Conservation (phyloP, 495 filamentous ascomycete species). For the Eremomyces bilateralis region DNA sequence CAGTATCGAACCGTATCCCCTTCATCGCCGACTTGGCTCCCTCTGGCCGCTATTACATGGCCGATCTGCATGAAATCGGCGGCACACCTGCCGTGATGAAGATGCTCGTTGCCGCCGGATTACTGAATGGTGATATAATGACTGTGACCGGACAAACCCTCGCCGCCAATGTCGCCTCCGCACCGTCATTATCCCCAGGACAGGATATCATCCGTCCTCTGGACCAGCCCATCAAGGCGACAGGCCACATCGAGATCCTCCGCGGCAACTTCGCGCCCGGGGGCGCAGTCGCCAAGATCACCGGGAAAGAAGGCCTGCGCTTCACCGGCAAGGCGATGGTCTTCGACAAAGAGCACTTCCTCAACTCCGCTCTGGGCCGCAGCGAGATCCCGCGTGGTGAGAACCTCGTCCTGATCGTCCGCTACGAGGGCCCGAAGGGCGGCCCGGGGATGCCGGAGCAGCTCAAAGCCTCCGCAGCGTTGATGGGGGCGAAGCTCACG, state of each 20-base stretch:
- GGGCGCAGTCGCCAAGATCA: slow-evolving; percentile 94
- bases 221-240: slow-evolving; percentile 63
- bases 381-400: slow-evolving; percentile 53
- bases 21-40: slow-evolving; percentile 89
- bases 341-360: slow-evolving; percentile 73
- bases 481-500: slow-evolving; percentile 77
- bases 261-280: slow-evolving; percentile 78
- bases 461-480: slow-evolving; percentile 64
- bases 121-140: slow-evolving; percentile 64
- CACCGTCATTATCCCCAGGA: slow-evolving; percentile 55
- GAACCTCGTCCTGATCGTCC: slow-evolving; percentile 80
- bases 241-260: slow-evolving; percentile 78
- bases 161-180: slow-evolving; percentile 65
- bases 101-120: slow-evolving; percentile 57
- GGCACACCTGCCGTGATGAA: slow-evolving; percentile 86
- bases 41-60: slow-evolving; percentile 74
- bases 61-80: slow-evolving; percentile 84
- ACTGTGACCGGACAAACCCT: slow-evolving; percentile 90
- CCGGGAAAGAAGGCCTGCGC: slow-evolving; percentile 70
- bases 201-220: slow-evolving; percentile 75
- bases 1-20: slow-evolving; percentile 72
- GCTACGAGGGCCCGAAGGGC: slow-evolving; percentile 89
- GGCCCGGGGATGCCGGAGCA: slow-evolving; percentile 99
- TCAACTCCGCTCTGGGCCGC: slow-evolving; percentile 51
- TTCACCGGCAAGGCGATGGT: slow-evolving; percentile 72